Percentiles rank a stretch among this genome's conserved stretches.
These are phyloP conservation scores for Nakazawaea siamensis DNA, from an alignment of 805 yeast genomes.

Conservation along the genomic window DNA sequence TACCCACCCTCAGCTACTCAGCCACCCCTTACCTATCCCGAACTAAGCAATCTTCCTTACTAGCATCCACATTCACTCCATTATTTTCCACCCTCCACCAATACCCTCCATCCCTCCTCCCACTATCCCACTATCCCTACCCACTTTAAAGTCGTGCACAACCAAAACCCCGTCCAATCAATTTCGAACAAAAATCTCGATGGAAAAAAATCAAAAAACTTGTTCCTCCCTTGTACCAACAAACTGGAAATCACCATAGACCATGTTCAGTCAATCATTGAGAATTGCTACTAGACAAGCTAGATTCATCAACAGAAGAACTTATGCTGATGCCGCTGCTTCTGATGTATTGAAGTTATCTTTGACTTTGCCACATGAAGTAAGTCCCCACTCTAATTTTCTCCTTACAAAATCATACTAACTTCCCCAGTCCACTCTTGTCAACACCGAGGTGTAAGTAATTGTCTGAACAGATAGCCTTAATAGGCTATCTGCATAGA, in stretches of 20 bases:
- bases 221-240: not conserved
- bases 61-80: too few relatives aligned
- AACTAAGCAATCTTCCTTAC: too few relatives aligned
- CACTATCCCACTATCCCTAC: too few relatives aligned
- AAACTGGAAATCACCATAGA: slow-evolving; percentile 8
- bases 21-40: too few relatives aligned
- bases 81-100: not conserved
- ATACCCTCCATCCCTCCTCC: too few relatives aligned
- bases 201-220: not conserved
- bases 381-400: slow-evolving; percentile 14
- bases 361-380: slow-evolving; percentile 85
- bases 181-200: not conserved
- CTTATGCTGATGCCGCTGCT: slow-evolving; percentile 79
- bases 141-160: slow-evolving; percentile 1
- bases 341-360: slow-evolving; percentile 78
- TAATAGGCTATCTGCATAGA: not conserved
- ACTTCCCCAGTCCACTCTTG: slow-evolving; percentile 19
- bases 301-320: slow-evolving; percentile 57
- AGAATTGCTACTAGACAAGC: slow-evolving; percentile 55
- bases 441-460: slow-evolving; percentile 24
- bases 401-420: not conserved
- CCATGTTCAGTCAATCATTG: slow-evolving; percentile 56
- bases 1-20: too few relatives aligned
- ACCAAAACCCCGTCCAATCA: slow-evolving; percentile 1
- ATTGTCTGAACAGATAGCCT: too few relatives aligned